Evolutionary conservation across 768 basidiomycete genomes (phyloP), one percentile per base, ranked within the genome.

Genomic region (Mycena belliarum): DNA sequence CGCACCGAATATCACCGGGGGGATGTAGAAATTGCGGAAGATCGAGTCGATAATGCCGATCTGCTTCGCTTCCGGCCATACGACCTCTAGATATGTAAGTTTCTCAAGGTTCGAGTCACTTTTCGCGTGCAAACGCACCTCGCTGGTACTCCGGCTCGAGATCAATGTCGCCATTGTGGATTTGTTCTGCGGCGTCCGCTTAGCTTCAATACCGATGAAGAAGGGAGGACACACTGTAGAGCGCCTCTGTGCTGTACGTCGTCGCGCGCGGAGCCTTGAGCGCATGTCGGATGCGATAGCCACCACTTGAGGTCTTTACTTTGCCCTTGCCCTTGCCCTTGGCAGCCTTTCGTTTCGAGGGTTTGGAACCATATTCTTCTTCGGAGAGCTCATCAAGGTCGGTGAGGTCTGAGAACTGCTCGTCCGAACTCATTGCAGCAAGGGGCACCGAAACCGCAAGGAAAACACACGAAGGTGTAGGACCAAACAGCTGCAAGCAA

Each of bases 131-230:
- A 21, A 21, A 51, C 69, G 16, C 51, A 85, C 87, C 89, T 66
- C 89, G 82, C 66, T 92, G 90, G 66, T 92, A 92, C 37, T 90
- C 91, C 0, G 89, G 86, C 41, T 90, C 83, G 9, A 91, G 71
- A 64, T 88, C 76, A 49, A 93, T 87, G 52, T 89, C 86, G 2
- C 74, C 73, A n/a, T 71, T 75, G 48, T 79, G 70, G 32, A 91
- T 81, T 69, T 90, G 87, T 51, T 89, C 89, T 89, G 63, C 14
- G 18, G 11, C 5, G n/a, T 32, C 26, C 10, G 12, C 4, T 51
- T 26, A 50, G 43, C 20, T 26, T 32, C 29, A 12, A 32, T 32
- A 12, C 29, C 12, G 21, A 50, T 6, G 5, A 37, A 14, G 18
- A 43, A 7, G 38, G n/a, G 0, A 26, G 12, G 48, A 57, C 44